Base-by-base conservation (phyloP, 306 rosid genomes). In the Rosa multiflora region DNA sequence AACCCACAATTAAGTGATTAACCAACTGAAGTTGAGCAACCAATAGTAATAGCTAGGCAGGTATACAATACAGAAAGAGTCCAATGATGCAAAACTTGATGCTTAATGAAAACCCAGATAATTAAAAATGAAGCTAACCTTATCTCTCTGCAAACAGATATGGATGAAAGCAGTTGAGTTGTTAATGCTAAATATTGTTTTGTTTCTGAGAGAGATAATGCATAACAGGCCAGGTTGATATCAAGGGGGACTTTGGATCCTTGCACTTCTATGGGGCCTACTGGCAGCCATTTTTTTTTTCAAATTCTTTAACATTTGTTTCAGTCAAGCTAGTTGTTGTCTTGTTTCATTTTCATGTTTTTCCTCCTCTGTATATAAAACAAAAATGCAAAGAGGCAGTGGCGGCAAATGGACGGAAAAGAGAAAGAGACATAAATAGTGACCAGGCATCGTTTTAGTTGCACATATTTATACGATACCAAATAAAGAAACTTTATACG, bases 111-210 rank as follows among this genome's bases (percentile, higher is more conserved):
- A 48, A 29, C 61, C 32, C 46, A 48, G 35, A 26, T 70, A 70
- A 6, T 8, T 8, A 21, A 46, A 39, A 23, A 47, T 23, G 13
- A 71, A 71, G n/a, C 10, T 20, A 6, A 55, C n/a, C 44, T 29
- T 72, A 4, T 72, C 74, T 70, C 76, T 70, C 76, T 72, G 61
- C 17, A 9, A 14, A 15, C 23, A 32, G 74, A 44, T 70, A 72
- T 14, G 40, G 42, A 71, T 14, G 12, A 26, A 29, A 3, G 43
- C 21, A 3, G 46, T 64, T 40, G 46, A 35, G 70, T 67, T 40
- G 72, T 9, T 40, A 10, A 42, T 67, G 51, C 70, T 13, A 11
- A 64, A 64, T 13, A 35, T 35, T 64, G 21, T 35, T 29, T 32
- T 64, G 70, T 40, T 8, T 66, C 5, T 12, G 70, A 15, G 23